Base-by-base conservation (phyloP, 2,329 filamentous ascomycete genomes). In the Hypoxylon sp. region DNA sequence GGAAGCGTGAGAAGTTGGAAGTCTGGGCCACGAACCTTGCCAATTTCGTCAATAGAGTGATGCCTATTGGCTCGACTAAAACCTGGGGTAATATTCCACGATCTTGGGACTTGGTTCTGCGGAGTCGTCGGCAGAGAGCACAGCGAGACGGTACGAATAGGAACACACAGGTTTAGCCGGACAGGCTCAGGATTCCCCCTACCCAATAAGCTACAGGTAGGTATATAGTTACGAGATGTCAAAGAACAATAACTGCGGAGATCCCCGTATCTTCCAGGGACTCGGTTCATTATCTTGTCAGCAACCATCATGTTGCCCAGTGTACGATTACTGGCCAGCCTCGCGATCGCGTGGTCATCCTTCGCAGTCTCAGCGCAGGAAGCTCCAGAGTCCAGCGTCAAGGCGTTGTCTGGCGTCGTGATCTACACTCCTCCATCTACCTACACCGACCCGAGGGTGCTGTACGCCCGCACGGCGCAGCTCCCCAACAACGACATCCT, bases 401-500 rank as follows among this genome's bases (percentile, higher is more conserved):
- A 59, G 20, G 58, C 61, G 13, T 55, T 65, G 20, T 52, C 63
- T 6, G 42, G 35, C 10, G 57, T 66, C 3, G 53, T 55, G 9
- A 69, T 81, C 37, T 81, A 74, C 62, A 72, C 72, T 37, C 78
- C 79, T n/a, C 72, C 76, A 7, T 63, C 66, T n/a, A 74, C 76
- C 35, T 80, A 77, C 67, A 80, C 73, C 0, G 73, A 77, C 42
- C 78, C 78, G 0, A 71, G 74, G 8, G 74, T 78, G 2, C 71
- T 81, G 4, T 81, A 81, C 51, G 72, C 78, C 7, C 78, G 79
- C 11, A 74, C 75, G 3, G 71, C 75, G 4, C 74, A 81, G 69
- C 74, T 82, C 6, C 67, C 71, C 1, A 76, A 78, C 58, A 74
- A 79, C n/a, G 75, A 77, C 15, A 74, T 84, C 9, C 73, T 84